phyloP scores from a whole-genome alignment of 306 rosid species.

The Inga oerstediana region DNA sequence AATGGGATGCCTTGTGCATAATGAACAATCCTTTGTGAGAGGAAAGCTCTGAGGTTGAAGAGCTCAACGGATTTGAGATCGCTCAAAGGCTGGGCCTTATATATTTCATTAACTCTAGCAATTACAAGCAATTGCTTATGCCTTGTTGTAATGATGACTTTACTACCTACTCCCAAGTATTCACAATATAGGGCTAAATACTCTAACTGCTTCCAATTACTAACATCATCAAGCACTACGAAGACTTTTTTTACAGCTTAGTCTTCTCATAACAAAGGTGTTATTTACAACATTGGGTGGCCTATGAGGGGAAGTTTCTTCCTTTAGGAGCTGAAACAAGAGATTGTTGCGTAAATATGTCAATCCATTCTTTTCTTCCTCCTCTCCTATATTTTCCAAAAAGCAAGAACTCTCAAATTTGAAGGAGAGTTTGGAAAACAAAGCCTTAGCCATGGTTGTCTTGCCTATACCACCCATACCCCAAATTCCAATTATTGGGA shows the following conservation, averaged over 20 bases:
- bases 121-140: neutral
- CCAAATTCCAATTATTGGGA: conserved; percentile 37
- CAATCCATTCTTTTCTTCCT: neutral
- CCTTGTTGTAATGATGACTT: conserved; percentile 11
- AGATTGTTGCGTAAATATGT: neutral
- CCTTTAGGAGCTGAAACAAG: neutral
- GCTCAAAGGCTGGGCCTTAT: neutral
- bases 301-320: neutral
- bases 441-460: conserved; percentile 25
- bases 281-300: neutral
- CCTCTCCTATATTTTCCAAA: conserved; percentile 15
- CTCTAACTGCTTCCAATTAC: neutral
- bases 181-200: neutral
- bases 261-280: neutral
- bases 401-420: conserved; percentile 29
- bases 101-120: neutral
- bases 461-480: conserved; percentile 40
- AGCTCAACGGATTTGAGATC: neutral
- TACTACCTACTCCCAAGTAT: neutral
- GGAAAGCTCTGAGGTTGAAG: conserved; percentile 17
- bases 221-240: conserved; percentile 16
- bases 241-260: neutral
- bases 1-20: conserved; percentile 3
- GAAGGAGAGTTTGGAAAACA: conserved; percentile 21
- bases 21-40: neutral